A percentile compares a stretch with the other conserved stretches of the same genome.
phyloP scores from a whole-genome alignment of 2,329 filamentous ascomycete genomes.

The Chaetomiaceae sp. region DNA sequence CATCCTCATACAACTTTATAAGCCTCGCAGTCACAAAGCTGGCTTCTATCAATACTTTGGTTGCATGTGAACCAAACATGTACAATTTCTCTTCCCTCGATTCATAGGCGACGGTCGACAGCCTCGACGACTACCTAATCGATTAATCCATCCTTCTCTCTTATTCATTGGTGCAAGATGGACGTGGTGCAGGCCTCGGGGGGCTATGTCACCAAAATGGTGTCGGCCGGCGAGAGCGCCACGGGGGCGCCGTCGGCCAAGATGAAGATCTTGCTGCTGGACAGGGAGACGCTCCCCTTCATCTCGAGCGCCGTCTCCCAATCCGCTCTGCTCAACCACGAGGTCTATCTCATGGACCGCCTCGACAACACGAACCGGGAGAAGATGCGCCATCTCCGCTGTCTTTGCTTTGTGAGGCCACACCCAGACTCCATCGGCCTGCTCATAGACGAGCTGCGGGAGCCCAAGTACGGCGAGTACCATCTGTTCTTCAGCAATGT shows the following conservation, averaged over 20 bases:
- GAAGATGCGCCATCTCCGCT: slow-evolving; percentile 96
- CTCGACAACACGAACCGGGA: slow-evolving; percentile 85
- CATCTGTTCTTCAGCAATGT: slow-evolving; percentile 97
- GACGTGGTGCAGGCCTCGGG: slow-evolving; percentile 90
- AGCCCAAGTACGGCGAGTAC: slow-evolving; percentile 97
- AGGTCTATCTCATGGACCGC: slow-evolving; percentile 96
- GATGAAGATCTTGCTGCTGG: slow-evolving; percentile 96
- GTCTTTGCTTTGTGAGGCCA: slow-evolving; percentile 87
- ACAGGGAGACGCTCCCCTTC: slow-evolving; percentile 89
- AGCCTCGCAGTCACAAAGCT: no score
- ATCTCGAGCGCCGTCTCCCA: slow-evolving; percentile 95
- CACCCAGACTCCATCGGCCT: slow-evolving; percentile 89
- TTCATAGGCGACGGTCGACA: not conserved
- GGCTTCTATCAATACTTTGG: not conserved
- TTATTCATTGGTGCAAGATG: slow-evolving; percentile 49
- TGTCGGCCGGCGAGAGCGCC: slow-evolving; percentile 72
- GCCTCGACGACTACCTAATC: not conserved
- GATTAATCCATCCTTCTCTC: not conserved
- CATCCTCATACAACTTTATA: not conserved
- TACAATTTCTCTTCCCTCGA: not conserved
- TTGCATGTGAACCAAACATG: not conserved
- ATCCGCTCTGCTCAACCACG: slow-evolving; percentile 88
- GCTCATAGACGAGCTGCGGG: slow-evolving; percentile 89
- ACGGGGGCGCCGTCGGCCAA: slow-evolving; percentile 65
- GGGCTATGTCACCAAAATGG: slow-evolving; percentile 95